A percentile compares a stretch with the other conserved stretches of the same genome.
phyloP scores from a whole-genome alignment of 139 green algal species.

The Bryopsis sp. region DNA sequence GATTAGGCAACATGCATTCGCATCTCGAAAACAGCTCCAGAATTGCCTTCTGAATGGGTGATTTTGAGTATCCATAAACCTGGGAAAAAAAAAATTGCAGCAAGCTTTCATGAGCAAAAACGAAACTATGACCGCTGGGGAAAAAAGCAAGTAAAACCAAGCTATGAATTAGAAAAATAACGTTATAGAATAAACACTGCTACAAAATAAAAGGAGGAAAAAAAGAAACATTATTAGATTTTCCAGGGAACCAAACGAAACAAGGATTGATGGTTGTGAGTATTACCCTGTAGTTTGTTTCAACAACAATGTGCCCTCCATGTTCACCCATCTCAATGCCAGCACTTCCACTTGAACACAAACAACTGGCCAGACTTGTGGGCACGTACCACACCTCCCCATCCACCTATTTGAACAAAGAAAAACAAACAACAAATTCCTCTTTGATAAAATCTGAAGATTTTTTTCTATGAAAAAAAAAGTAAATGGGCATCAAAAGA shows the following conservation, averaged over 20 bases:
- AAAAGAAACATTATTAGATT: too few relatives aligned
- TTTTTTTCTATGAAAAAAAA: too few relatives aligned
- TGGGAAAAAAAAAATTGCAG: conserved; percentile 27
- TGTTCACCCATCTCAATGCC: neutral
- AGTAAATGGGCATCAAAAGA: too few relatives aligned
- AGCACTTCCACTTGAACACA: conserved; percentile 30
- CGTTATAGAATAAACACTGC: too few relatives aligned
- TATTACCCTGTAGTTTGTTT: conserved; percentile 74
- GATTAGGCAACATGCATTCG: conserved; percentile 80
- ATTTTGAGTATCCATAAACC: conserved; percentile 80
- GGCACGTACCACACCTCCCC: conserved; percentile 42
- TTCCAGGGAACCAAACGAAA: neutral
- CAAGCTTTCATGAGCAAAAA: neutral
- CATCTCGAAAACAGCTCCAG: conserved; percentile 60
- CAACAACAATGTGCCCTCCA: conserved; percentile 65
- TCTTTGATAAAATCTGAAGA: too few relatives aligned
- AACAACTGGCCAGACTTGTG: conserved; percentile 50
- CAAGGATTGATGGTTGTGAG: neutral
- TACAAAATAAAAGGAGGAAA: too few relatives aligned
- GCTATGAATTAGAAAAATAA: too few relatives aligned
- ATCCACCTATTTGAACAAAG: conserved; percentile 8
- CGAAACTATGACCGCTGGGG: neutral
- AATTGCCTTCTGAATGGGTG: conserved; percentile 48
- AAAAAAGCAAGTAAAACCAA: too few relatives aligned
- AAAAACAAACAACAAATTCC: neutral